These are phyloP conservation scores for Onygenales sp. DNA, from an alignment of 2,329 filamentous ascomycete species.

Conservation along the genomic window DNA sequence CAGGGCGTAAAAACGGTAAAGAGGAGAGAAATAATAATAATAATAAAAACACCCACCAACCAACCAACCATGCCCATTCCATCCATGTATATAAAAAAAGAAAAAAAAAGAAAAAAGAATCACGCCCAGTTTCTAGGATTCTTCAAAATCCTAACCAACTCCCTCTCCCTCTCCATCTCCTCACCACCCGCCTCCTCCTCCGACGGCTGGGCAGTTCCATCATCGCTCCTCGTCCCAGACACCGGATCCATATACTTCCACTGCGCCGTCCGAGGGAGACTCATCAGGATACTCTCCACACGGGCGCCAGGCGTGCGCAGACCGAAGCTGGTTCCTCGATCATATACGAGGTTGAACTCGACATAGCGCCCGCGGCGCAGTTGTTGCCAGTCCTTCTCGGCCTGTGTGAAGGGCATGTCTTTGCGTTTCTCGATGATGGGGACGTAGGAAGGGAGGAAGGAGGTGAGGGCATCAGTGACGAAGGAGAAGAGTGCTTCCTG, in stretches of 20 bases:
- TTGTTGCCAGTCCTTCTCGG: conserved; percentile 95
- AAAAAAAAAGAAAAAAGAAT: conserved; percentile 8
- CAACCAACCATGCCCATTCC: no score
- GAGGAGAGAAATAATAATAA: no score
- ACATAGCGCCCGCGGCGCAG: conserved; percentile 89
- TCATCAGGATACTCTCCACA: conserved; percentile 97
- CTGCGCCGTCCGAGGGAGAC: conserved; percentile 78
- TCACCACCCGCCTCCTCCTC: conserved; percentile 43
- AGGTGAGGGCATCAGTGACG: conserved; percentile 70
- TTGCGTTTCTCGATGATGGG: conserved; percentile 83
- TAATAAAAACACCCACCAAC: no score
- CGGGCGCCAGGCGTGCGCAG: conserved; percentile 84
- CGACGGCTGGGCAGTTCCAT: conserved; percentile 46
- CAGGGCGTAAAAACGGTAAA: no score
- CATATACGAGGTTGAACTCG: conserved; percentile 96
- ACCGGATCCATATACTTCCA: conserved; percentile 88
- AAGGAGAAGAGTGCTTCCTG: conserved; percentile 87
- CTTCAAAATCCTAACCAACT: conserved; percentile 63
- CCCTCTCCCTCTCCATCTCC: conserved; percentile 51
- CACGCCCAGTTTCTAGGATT: conserved; percentile 54
- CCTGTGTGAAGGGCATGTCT: conserved; percentile 78
- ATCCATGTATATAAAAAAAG: background rate
- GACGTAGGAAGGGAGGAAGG: conserved; percentile 83
- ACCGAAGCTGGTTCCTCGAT: conserved; percentile 89
- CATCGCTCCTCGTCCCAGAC: conserved; percentile 33